Evolutionary conservation across 768 basidiomycete genomes (phyloP).

Genomic region (Lactarius sp.): DNA sequence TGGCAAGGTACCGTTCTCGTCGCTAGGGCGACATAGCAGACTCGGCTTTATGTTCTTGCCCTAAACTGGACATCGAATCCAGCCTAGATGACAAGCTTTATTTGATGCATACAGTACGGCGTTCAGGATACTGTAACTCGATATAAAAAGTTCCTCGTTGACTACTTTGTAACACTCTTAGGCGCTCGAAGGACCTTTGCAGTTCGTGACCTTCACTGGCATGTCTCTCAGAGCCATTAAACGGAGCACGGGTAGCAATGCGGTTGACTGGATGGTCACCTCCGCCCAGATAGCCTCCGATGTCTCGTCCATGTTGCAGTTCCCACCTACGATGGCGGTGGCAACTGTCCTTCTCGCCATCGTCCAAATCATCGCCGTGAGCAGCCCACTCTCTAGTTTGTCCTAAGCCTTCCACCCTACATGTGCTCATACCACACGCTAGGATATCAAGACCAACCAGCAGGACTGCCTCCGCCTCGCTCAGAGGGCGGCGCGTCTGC

Average conservation of each 20-base stretch:
- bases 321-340: conserved; percentile 20
- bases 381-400: neutral
- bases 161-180: neutral
- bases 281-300: conserved; percentile 16
- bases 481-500: conserved; percentile 22
- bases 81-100: neutral
- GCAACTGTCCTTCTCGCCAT: conserved; percentile 21
- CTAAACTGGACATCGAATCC: too few species aligned
- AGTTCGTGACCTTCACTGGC: neutral
- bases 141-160: neutral
- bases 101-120: neutral
- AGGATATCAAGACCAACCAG: conserved; percentile 26
- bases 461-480: conserved; percentile 24
- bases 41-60: neutral
- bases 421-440: neutral
- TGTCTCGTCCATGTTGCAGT: conserved; percentile 17
- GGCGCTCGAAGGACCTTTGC: neutral
- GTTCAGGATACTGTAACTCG: neutral
- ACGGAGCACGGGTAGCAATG: conserved; percentile 21
- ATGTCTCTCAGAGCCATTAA: conserved; percentile 21
- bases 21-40: neutral
- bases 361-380: conserved; percentile 22
- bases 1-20: neutral
- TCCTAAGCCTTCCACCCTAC: neutral
- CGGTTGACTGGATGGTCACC: conserved; percentile 18